Evolutionary conservation across 2,329 filamentous ascomycete species (phyloP), one percentile per base, ranked within the genome.

Genomic region (Fusarium lyarnte): DNA sequence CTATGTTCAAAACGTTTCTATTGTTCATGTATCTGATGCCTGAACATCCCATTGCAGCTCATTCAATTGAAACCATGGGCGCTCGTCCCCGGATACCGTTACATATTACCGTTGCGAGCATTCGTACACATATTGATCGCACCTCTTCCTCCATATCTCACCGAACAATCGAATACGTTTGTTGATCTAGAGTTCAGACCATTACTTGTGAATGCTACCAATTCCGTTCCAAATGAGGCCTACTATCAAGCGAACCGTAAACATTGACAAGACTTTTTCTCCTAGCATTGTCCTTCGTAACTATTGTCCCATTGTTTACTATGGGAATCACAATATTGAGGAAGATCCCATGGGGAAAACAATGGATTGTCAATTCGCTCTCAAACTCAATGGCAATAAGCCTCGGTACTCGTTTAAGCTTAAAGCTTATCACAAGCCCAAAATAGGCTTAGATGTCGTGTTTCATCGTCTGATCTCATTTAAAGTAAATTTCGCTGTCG

Each of bases 111-210:
- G 11, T 19, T 49, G 11, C 29, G 11, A 33, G 10, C 29, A 33
- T 0, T 23, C 1, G 6, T 14, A 23, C 6, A 33, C 16, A 11
- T 6, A 19, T 4, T 23, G 2, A 29, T 14, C 1, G 12, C 12
- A 51, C 8, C n/a, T 35, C n/a, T 49, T 33, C 16, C 29, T 14
- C 3, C 6, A 10, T 23, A 23, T 33, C 29, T 23, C 8, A 25
- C 29, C 7, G 10, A 33, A 10, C 12, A 19, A 10, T 23, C 10
- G n/a, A 23, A 10, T 25, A 33, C 2, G 5, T 10, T 51, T 23
- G 8, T 8, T 19, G 6, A 51, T 27, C 7, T 17, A 3, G 14
- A 27, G 10, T 23, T 12, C 16, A 23, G 16, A 25, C 13, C 16
- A 27, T 16, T 10, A n/a, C 33, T 52, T 27, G 17, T 21, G 27